These are phyloP conservation scores for Barnettozyma botsteinii DNA, from an alignment of 805 yeast genomes.

Conservation along the genomic window DNA sequence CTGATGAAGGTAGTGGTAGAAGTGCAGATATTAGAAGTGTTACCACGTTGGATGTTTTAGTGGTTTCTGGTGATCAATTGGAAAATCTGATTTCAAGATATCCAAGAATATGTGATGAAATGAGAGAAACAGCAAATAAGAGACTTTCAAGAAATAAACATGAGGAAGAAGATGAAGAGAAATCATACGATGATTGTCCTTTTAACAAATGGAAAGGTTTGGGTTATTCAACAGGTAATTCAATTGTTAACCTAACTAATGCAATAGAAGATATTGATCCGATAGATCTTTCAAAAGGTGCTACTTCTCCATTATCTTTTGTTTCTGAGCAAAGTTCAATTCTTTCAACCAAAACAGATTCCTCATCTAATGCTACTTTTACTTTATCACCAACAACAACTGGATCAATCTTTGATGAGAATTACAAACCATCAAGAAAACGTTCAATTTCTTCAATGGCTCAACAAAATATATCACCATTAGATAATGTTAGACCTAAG, in stretches of 20 bases:
- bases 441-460: conserved; percentile 12
- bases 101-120: conserved; percentile 54
- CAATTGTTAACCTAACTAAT: not conserved
- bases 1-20: conserved; percentile 27
- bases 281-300: conserved; percentile 3
- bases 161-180: conserved; percentile 10
- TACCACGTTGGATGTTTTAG: conserved; percentile 52
- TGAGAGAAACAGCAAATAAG: conserved; percentile 53
- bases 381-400: not conserved
- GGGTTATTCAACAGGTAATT: not conserved
- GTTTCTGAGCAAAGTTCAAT: conserved; percentile 1
- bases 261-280: conserved; percentile 2
- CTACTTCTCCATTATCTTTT: conserved; percentile 8
- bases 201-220: conserved; percentile 25
- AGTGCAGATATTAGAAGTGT: conserved; percentile 64
- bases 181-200: conserved; percentile 11
- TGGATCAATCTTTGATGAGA: conserved; percentile 4
- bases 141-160: conserved; percentile 33
- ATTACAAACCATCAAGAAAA: conserved; percentile 12
- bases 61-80: conserved; percentile 50
- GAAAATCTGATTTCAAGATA: conserved; percentile 50
- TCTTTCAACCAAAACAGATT: not conserved
- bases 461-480: conserved; percentile 4
- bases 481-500: not conserved
- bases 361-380: not conserved